Base-by-base conservation (phyloP, 139 green algal genomes). In the Micractinium sp. region DNA sequence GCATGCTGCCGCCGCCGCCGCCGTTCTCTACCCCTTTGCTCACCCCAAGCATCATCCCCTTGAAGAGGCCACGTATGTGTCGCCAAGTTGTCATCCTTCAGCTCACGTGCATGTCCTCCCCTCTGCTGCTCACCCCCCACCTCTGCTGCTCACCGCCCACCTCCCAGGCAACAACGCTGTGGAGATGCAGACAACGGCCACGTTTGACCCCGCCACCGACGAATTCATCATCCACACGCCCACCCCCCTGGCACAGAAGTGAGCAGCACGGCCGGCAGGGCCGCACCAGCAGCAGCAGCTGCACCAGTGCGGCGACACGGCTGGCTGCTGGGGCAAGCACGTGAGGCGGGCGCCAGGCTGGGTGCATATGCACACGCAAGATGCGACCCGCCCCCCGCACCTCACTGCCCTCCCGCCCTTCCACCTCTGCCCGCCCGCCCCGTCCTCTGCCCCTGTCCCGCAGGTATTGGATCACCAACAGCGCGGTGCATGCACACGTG, bases 401-500 rank as follows among this genome's bases (percentile, higher is more conserved):
- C n/a, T n/a, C 92, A 3, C 18, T 63, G 60, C 71, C 31, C 60
- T 9, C 22, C 60, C 60, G 18, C 15, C 82, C 25, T 60, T 41
- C 53, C 22, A 47, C 18, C 38, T 1, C 23, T 22, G 27, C 23
- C 39, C 56, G 77, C 47, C 47, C 9, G 47, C 47, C 47, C 9
- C 7, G 7, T 56, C 47, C 47, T 9, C 47, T 16, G 7, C 47
- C 47, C 0, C 66, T 91, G 27, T 67, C 36, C 20, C 2, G 90
- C 77, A 95, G 94, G 91, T 96, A 97, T 91, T 97, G 95, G 96
- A 98, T 98, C 93, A 98, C 96, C 79, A 99, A 99, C 94, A 84
- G 89, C 35, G 95, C 96, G 12, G 93, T 97, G 74, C 96, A 98
- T 83, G 95, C 96, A 20, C 85, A 83, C 33, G 84, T 87, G 36